Base-by-base conservation (phyloP, 1,139 yeast species). In the Arxiozyma slooffiae region DNA sequence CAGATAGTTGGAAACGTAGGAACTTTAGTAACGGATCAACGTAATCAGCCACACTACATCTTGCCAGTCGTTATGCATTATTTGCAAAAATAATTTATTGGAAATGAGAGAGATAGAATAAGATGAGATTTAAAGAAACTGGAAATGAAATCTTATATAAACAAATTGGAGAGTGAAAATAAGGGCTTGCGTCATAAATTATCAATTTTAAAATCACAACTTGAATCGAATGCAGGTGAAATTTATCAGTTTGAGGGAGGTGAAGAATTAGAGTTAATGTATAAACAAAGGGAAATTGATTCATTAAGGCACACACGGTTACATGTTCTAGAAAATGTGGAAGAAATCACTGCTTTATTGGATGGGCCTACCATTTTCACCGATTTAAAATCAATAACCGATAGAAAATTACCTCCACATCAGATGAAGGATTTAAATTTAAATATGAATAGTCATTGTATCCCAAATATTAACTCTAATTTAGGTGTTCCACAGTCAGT, bases 81-180 rank as follows among this genome's bases (percentile, higher is more conserved):
- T 56, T 67, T 79, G 56, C 82, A 79, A 59, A 69, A 74, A 40
- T 82, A 79, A 59, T 78, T 79, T 72, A 78, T 79, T 53, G 72
- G 73, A 47, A 76, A 75, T 59, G 82, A 79, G 59, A 72, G 79
- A 48, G 79, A 77, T 54, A 67, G 81, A 47, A 75, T 79, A 47
- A 75, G 75, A 47, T 79, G 82, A 81, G 80, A 74, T 52, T 64
- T 77, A 49, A 80, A 76, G 57, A 66, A 75, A 45, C 76, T 79
- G 11, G 80, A 77, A 56, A 75, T 77, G 79, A 73, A 71, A 50
- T 71, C 80, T 9, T 73, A 78, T 50, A 79, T 85, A 49, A 84
- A 82, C 1, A 80, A 81, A 48, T 70, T 89, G 37, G 76, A 76
- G 51, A 81, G 79, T 37, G 85, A 81, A 53, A 88, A 87, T 57